Conservation (phyloP, 768 basidiomycete species). For the Suillus clintonianus region DNA sequence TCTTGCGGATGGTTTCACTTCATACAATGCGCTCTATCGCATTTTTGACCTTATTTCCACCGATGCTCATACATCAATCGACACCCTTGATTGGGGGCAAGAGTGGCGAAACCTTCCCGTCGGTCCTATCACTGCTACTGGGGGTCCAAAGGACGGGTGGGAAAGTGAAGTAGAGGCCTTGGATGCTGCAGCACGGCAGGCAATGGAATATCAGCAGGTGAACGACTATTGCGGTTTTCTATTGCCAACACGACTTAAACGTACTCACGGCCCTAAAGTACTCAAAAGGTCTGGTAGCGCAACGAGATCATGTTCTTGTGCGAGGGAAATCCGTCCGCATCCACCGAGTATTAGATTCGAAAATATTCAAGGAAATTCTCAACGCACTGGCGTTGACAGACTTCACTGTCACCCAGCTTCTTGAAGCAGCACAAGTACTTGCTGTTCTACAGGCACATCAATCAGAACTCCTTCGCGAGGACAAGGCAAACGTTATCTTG, state of each 20-base stretch:
- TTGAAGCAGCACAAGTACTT: background rate
- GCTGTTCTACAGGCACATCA: background rate
- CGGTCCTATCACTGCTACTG: too few species aligned
- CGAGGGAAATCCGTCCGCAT: background rate
- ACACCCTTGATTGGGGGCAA: background rate
- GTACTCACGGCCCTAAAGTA: background rate
- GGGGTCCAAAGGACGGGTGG: too few species aligned
- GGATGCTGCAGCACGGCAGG: background rate
- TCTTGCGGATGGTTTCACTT: too few species aligned
- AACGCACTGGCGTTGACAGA: background rate
- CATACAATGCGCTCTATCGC: too few species aligned
- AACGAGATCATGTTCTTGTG: background rate
- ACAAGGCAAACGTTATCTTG: background rate
- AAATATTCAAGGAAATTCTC: background rate
- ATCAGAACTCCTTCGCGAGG: background rate
- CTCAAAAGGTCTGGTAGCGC: background rate
- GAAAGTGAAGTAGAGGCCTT: too few species aligned
- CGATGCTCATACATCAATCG: too few species aligned
- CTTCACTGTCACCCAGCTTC: background rate
- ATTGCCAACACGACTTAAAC: background rate
- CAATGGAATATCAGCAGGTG: background rate
- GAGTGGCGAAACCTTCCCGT: too few species aligned
- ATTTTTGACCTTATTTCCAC: too few species aligned
- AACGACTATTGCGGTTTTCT: background rate
- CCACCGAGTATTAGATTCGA: background rate